Evolutionary conservation across 331 rosid species (phyloP).

Genomic region (Quercus tomentella): DNA sequence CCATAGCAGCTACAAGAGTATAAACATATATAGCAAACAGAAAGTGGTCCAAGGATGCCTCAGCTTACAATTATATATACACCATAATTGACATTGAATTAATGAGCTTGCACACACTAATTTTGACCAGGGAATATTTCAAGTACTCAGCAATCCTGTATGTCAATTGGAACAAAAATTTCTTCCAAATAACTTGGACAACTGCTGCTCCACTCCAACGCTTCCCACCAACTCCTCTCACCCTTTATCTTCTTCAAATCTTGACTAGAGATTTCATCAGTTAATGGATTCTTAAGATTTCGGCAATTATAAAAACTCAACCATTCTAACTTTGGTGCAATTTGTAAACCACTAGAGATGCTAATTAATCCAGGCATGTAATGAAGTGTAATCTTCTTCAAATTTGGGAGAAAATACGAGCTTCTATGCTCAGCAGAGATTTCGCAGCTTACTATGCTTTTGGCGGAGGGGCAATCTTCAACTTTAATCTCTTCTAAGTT

Average conservation of each 20-base stretch:
- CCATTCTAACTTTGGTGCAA: background rate
- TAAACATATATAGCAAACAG: no score
- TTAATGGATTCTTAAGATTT: background rate
- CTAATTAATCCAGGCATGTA: slow-evolving; percentile 19
- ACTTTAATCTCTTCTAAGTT: slow-evolving; percentile 10
- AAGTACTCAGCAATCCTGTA: background rate
- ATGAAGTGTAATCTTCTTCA: slow-evolving; percentile 4
- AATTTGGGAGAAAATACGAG: background rate
- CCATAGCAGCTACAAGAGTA: no score
- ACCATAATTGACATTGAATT: no score
- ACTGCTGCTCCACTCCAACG: background rate
- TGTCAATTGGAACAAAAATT: background rate
- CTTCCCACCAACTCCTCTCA: slow-evolving; percentile 1
- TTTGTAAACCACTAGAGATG: slow-evolving; percentile 17
- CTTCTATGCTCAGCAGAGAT: background rate
- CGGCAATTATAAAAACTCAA: slow-evolving; percentile 24
- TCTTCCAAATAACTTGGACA: background rate
- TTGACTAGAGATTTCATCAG: background rate
- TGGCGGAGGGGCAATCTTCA: slow-evolving; percentile 19
- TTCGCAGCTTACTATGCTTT: background rate
- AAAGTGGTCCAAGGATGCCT: no score
- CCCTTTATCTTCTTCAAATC: background rate
- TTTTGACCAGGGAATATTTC: background rate
- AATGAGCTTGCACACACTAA: no score
- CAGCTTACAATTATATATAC: no score